These are phyloP conservation scores for Xylariales sp. DNA, from an alignment of 2,329 filamentous ascomycete species.

Conservation along the genomic window DNA sequence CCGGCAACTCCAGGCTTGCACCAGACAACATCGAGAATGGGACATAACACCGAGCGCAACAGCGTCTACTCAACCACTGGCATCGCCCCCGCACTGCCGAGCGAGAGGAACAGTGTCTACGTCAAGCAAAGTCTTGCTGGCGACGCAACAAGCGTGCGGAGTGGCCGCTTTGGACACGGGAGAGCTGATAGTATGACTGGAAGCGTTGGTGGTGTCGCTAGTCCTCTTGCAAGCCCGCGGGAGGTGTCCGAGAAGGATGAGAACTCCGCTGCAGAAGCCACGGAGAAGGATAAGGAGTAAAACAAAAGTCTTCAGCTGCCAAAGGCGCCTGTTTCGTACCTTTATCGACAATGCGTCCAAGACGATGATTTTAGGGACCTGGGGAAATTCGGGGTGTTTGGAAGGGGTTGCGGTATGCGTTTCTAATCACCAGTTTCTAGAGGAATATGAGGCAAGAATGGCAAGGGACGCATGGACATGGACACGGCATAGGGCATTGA, in stretches of 20 bases:
- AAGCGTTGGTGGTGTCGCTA: conserved; percentile 61
- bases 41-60: conserved; percentile 56
- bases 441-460: too few relatives aligned
- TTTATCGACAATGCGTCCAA: too few relatives aligned
- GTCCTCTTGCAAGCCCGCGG: conserved; percentile 57
- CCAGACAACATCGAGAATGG: conserved; percentile 35
- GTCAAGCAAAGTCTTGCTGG: conserved; percentile 53
- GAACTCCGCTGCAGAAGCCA: conserved; percentile 13
- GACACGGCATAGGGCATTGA: neutral
- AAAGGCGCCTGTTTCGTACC: too few relatives aligned
- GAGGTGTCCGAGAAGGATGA: conserved; percentile 33
- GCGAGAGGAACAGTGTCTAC: conserved; percentile 80
- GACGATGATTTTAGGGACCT: too few relatives aligned
- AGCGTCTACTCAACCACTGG: conserved; percentile 79
- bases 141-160: conserved; percentile 74
- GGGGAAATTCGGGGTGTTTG: too few relatives aligned
- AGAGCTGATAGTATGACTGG: conserved; percentile 78
- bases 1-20: conserved; percentile 48
- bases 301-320: too few relatives aligned
- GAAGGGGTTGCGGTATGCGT: neutral
- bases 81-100: conserved; percentile 58
- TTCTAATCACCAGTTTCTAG: too few relatives aligned
- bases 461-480: too few relatives aligned
- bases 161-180: conserved; percentile 70
- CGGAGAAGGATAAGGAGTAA: conserved; percentile 10